phyloP scores from a whole-genome alignment of 2,329 filamentous ascomycete species.

The Colletotrichum eremochloae region DNA sequence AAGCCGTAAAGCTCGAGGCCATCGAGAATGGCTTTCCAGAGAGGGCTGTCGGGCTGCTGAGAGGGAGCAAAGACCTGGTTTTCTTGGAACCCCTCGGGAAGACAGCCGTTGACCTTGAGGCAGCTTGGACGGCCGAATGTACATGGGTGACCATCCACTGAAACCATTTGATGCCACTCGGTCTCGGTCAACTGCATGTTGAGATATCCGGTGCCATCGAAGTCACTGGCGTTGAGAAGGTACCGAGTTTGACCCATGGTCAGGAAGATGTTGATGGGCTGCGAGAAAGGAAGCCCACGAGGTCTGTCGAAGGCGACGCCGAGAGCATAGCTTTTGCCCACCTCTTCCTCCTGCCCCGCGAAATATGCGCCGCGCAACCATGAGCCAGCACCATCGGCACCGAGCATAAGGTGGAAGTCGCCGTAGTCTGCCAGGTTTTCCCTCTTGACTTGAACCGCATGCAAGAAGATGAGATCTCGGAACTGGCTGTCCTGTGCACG shows the following conservation, averaged over 20 bases:
- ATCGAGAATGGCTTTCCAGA: constrained; percentile 52
- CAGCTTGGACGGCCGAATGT: constrained; percentile 52
- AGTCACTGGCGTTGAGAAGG: constrained; percentile 52
- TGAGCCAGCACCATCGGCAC: constrained; percentile 52
- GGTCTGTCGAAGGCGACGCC: constrained; percentile 52
- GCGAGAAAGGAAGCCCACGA: constrained; percentile 50
- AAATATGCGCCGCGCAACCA: constrained; percentile 53
- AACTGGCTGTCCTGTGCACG: constrained; percentile 51
- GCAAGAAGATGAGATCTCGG: constrained; percentile 49
- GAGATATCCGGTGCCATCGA: constrained; percentile 51
- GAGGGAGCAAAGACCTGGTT: constrained; percentile 51
- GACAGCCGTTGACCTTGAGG: constrained; percentile 46
- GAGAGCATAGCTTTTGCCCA: constrained; percentile 51
- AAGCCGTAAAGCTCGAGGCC: constrained; percentile 54
- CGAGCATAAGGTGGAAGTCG: constrained; percentile 53
- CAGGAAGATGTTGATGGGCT: constrained; percentile 53
- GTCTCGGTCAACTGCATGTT: constrained; percentile 54
- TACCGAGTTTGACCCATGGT: constrained; percentile 53
- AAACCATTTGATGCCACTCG: constrained; percentile 52
- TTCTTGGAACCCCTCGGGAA: constrained; percentile 49
- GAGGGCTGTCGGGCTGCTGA: constrained; percentile 46
- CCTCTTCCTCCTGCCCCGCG: constrained; percentile 51
- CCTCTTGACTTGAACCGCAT: constrained; percentile 48
- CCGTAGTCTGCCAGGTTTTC: constrained; percentile 49
- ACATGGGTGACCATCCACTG: constrained; percentile 49